Base-by-base conservation (phyloP, 2,329 filamentous ascomycete genomes). In the Chalara sp. region DNA sequence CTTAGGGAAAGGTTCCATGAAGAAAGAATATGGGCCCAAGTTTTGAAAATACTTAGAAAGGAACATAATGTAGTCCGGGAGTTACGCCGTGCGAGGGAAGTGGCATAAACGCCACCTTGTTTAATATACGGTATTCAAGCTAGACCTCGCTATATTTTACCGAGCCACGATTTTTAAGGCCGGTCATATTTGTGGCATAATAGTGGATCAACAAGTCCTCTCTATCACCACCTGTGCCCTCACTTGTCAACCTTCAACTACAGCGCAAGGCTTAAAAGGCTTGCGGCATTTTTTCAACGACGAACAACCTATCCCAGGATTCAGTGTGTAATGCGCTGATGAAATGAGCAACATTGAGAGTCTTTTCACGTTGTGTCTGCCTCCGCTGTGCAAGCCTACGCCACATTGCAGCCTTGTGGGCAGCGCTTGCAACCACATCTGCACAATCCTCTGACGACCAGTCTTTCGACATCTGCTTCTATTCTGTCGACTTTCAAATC, bases 391-490 rank as follows among this genome's bases (percentile, higher is more conserved):
- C 21, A 21, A 21, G 21, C 21, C 21, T 21, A 3, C 21, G 21
- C 21, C 21, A 21, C 21, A 3, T 2, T 21, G 21, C 21, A 56
- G 56, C 56, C 53, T 58, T 46, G 52, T 54, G 49, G 41, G 50
- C 52, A 49, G 50, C 52, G 52, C 52, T 41, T 44, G 53, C 50
- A 47, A 59, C 35, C n/a, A 54, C 53, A 11, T 2, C 21, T 54
- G 5, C 21, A 21, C 3, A 21, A 21, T 2, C 21, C 3, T 21
- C 21, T 21, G 2, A 52, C 48, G 37, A 37, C 52, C 44, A 51
- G 45, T 56, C 29, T 53, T 54, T 56, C 30, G 29, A 55, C 49
- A 37, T 44, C 53, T 52, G 47, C 47, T 46, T 50, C 51, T 37
- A 46, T 43, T 41, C 44, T 52, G 32, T 51, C 49, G 2, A 21